phyloP scores from a whole-genome alignment of 148 eudicot species.

The Hydrangea macrophylla region DNA sequence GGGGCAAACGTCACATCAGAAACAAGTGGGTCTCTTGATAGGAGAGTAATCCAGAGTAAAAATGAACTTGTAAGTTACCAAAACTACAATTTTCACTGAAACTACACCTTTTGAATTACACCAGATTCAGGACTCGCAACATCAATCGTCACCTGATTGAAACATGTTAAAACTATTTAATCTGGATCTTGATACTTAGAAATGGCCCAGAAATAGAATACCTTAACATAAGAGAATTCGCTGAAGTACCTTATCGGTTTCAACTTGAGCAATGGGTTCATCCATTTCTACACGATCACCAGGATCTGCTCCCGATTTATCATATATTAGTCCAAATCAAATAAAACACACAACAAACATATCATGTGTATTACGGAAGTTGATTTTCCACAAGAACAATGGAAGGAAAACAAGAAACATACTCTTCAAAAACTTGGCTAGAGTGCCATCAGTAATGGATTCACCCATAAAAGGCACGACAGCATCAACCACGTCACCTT shows the following conservation, averaged over 20 bases:
- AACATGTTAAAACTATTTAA: conserved; percentile 1
- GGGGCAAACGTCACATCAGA: not conserved
- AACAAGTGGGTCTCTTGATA: not conserved
- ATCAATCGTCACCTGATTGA: conserved; percentile 64
- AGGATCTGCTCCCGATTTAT: conserved; percentile 40
- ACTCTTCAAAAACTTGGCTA: conserved; percentile 70
- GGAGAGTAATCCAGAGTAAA: not conserved
- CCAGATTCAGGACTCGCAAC: conserved; percentile 86
- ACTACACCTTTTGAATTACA: conserved; percentile 48
- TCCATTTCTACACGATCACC: conserved; percentile 71
- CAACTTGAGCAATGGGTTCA: conserved; percentile 78
- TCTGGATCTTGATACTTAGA: not conserved
- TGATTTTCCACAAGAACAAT: too few relatives aligned
- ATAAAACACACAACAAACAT: not conserved
- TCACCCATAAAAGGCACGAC: conserved; percentile 87
- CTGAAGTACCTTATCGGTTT: conserved; percentile 64
- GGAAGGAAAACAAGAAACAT: conserved; percentile 20
- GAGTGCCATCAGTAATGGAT: conserved; percentile 75
- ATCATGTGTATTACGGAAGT: too few relatives aligned
- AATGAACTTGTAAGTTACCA: not conserved
- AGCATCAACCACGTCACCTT: conserved; percentile 70
- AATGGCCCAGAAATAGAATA: not conserved
- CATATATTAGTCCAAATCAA: conserved; percentile 1
- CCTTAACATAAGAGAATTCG: not conserved
- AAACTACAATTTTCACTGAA: not conserved